A percentile compares a stretch with the other conserved stretches of the same genome.
phyloP scores from a whole-genome alignment of 176 grass and related monocot species.

The Pontederia paniculata region DNA sequence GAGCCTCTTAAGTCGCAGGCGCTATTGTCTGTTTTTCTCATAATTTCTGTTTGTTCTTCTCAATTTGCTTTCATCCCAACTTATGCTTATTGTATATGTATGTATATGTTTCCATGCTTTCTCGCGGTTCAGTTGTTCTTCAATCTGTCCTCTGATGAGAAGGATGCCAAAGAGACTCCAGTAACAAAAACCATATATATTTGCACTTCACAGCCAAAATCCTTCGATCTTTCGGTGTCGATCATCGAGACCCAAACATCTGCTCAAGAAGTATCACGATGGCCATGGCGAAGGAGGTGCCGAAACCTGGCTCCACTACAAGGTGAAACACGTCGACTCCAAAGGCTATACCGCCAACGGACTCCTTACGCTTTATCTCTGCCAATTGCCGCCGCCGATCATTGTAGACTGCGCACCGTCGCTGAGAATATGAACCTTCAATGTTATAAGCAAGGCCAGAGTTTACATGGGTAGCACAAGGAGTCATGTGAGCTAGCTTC shows the following conservation, averaged over 20 bases:
- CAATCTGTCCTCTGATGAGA: not conserved
- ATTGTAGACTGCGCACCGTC: slow-evolving; percentile 43
- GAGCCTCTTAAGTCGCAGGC: no score
- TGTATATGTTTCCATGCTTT: no score
- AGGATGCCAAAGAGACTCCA: not conserved
- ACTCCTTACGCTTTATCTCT: slow-evolving; percentile 43
- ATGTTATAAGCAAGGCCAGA: slow-evolving; percentile 30
- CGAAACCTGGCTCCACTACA: slow-evolving; percentile 50
- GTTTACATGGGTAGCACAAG: not conserved
- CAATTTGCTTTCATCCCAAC: no score
- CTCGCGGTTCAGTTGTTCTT: no score
- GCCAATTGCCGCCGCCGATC: slow-evolving; percentile 33
- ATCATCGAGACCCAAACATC: slow-evolving; percentile 24
- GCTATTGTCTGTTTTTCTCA: no score
- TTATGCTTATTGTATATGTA: no score
- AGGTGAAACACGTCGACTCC: slow-evolving; percentile 69
- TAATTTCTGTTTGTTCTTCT: no score
- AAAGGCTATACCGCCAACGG: slow-evolving; percentile 22
- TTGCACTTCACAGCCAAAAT: not conserved
- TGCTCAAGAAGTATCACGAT: slow-evolving; percentile 78
- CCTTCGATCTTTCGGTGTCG: not conserved
- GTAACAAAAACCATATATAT: not conserved
- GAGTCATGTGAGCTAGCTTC: slow-evolving; percentile 31
- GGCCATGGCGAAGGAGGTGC: slow-evolving; percentile 57
- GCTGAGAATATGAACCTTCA: slow-evolving; percentile 56